These are phyloP conservation scores for Mycena alexandri DNA, from an alignment of 768 basidiomycete genomes.

Conservation along the genomic window DNA sequence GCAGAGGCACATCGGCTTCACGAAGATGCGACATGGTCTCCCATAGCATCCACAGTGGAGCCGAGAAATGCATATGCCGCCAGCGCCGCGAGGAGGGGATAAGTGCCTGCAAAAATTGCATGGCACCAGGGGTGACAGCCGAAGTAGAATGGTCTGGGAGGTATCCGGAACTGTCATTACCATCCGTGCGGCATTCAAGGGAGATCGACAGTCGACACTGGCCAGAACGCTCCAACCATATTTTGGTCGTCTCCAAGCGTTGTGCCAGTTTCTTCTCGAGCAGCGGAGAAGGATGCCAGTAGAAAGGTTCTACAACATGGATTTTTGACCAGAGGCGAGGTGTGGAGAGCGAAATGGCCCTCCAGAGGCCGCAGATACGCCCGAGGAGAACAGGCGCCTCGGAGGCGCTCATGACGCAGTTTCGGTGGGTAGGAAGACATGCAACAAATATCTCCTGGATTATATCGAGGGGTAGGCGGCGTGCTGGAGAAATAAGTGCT, in stretches of 20 bases:
- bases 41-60: background rate
- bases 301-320: slow-evolving; percentile 17
- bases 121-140: background rate
- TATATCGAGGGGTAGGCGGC: slow-evolving; percentile 10
- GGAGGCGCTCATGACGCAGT: slow-evolving; percentile 23
- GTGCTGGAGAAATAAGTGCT: slow-evolving; percentile 10
- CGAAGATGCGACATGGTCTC: background rate
- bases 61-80: background rate
- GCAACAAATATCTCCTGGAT: slow-evolving; percentile 28
- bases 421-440: slow-evolving; percentile 26
- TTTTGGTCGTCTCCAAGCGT: slow-evolving; percentile 12
- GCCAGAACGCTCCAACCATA: slow-evolving; percentile 24
- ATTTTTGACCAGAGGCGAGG: slow-evolving; percentile 28
- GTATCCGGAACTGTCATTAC: too few species aligned
- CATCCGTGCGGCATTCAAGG: background rate
- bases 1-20: slow-evolving; percentile 3
- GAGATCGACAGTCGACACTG: slow-evolving; percentile 19
- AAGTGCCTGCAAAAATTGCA: background rate
- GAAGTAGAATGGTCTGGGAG: background rate
- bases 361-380: slow-evolving; percentile 32
- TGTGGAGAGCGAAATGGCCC: slow-evolving; percentile 20
- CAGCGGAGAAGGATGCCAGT: background rate
- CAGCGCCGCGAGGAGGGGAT: background rate
- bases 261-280: background rate
- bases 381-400: slow-evolving; percentile 31